Evolutionary conservation across 208 protist species (phyloP), one percentile per base, ranked within the genome.

Genomic region (Trypanosomatidae sp.): DNA sequence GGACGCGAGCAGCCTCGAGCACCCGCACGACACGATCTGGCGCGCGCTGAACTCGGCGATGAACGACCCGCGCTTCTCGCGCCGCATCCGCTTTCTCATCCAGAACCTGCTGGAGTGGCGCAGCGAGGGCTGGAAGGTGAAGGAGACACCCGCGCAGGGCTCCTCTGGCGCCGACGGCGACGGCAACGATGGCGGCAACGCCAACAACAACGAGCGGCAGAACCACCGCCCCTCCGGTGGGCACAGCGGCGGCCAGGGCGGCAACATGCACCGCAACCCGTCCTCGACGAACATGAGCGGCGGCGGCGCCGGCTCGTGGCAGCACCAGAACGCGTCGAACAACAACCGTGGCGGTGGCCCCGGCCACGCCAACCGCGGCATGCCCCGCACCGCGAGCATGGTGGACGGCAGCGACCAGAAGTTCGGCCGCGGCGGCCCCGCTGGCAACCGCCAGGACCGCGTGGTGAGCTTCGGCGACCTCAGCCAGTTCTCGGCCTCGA

Each of bases 31-130:
- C 33, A 66, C 49, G 41, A 82, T 89, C 62, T 95, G 90, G 90
- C 79, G 86, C 39, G 78, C 74, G 53, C 78, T 95, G 33, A 70
- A 83, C 65, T 74, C 73, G 30, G 73, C 79, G 36, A 77, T 81
- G 60, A 82, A 88, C 50, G 80, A 91, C 62, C 59, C 80, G 22
- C 69, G 73, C 56, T 85, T 92, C 76, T 94, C 92, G 10, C 87
- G 76, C 2, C 88, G 90, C 30, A 95, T 94, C 47, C 92, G 89
- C 49, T 97, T 93, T 60, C 81, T 95, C 64, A 81, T 95, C 33
- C 92, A 93, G 62, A 97, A 97, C 75, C 66, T 95, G n/a, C 79
- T 94, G 73, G 90, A 95, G 50, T 83, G 83, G 76, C 79, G 89
- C 69, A 86, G 79, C 43, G 62, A 81, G 44, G 88, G 86, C 30